These are phyloP conservation scores for Lactarius sanguifluus DNA, from an alignment of 768 basidiomycete genomes.

Conservation along the genomic window DNA sequence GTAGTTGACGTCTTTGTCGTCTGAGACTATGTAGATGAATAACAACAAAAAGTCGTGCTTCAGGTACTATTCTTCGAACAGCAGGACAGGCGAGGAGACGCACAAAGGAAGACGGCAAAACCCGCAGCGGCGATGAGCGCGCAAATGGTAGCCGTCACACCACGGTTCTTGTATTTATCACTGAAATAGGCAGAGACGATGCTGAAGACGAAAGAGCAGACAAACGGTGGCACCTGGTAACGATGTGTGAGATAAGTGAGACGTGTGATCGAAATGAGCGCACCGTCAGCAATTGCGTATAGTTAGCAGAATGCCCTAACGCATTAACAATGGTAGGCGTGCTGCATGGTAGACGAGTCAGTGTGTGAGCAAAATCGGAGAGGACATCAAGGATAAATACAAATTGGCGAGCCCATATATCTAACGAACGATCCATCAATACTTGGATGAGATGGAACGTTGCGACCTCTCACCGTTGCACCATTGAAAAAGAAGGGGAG, in stretches of 20 bases:
- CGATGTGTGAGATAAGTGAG: background rate
- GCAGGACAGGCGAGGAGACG: background rate
- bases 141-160: constrained; percentile 22
- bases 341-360: constrained; percentile 26
- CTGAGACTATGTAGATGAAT: constrained; percentile 20
- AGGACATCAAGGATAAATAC: constrained; percentile 23
- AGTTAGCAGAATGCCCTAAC: constrained; percentile 34
- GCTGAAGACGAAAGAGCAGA: constrained; percentile 33
- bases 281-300: constrained; percentile 36
- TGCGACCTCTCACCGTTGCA: constrained; percentile 41
- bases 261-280: background rate
- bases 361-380: background rate
- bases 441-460: background rate
- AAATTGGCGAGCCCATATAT: constrained; percentile 33
- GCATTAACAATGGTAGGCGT: constrained; percentile 33
- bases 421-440: constrained; percentile 12
- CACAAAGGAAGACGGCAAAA: constrained; percentile 28
- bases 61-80: background rate
- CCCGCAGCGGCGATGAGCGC: constrained; percentile 25
- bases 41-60: background rate
- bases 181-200: constrained; percentile 26
- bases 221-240: constrained; percentile 36
- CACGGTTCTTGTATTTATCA: constrained; percentile 28
- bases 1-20: constrained; percentile 31
- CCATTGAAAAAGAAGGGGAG: constrained; percentile 56